Base-by-base conservation (phyloP, 2,329 filamentous ascomycete genomes). In the Ophiostoma novo-ulmi region DNA sequence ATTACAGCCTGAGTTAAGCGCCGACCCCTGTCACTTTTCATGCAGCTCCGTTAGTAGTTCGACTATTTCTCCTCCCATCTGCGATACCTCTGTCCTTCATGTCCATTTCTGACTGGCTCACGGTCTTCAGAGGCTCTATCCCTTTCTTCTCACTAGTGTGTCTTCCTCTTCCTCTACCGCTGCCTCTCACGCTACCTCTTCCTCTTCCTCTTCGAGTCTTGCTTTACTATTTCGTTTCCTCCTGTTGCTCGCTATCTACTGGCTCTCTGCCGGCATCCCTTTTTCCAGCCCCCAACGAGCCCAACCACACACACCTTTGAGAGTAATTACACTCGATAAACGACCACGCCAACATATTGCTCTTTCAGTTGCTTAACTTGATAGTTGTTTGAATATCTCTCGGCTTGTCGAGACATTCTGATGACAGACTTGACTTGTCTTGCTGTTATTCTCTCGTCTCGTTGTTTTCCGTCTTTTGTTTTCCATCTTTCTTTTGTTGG, bases 21-120 rank as follows among this genome's bases (percentile, higher is more conserved):
- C 85, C 83, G 81, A 82, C 78, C 81, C 81, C 82, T 85, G 83
- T 82, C 81, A 78, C 76, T 77, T 78, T 61, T 78, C 79, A 81
- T 84, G 83, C 83, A 83, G 81, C 80, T 80, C 73, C 80, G 75
- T 74, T 77, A 77, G 73, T 76, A 71, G 75, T 74, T 75, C 76
- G 74, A 75, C 76, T 72, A 72, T 76, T 72, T 72, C 73, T 72
- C 73, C 72, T 63, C 52, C 13, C 36, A 14, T 65, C 58, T 55
- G 58, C 58, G 7, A 22, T 58, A 17, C 41, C 5, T 38, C 31
- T 52, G 48, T 68, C 31, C 26, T 48, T 20, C 44, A 48, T 48
- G 44, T 17, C 44, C 44, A 20, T 48, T 48, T 52, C 41, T 26
- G 39, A 20, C 55, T 39, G n/a, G 58, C 55, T 63, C 68, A 20